Evolutionary conservation across 2,329 filamentous ascomycete species (phyloP).

Genomic region (Cladophialophora chaetospira): DNA sequence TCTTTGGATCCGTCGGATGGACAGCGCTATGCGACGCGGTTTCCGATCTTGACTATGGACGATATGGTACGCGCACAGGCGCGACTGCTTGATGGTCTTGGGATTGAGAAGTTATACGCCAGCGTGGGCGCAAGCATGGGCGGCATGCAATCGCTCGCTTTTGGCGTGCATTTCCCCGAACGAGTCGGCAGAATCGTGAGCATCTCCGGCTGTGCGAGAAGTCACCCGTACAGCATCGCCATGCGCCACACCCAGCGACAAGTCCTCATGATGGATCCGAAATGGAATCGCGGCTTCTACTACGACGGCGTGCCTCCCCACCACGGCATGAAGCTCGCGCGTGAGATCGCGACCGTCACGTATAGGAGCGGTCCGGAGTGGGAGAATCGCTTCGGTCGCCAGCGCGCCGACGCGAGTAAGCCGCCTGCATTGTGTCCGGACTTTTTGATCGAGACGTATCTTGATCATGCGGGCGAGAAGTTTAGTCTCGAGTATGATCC

Average conservation of each 20-base stretch:
- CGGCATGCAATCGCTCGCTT: conserved; percentile 93
- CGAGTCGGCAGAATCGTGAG: conserved; percentile 80
- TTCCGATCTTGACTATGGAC: conserved; percentile 91
- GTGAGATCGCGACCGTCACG: conserved; percentile 96
- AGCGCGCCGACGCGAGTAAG: conserved; percentile 80
- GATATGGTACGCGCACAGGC: conserved; percentile 99
- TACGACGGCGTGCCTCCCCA: conserved; percentile 85
- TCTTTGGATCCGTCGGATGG: conserved; percentile 87
- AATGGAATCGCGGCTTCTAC: conserved; percentile 95
- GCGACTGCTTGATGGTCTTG: conserved; percentile 76
- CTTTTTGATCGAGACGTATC: conserved; percentile 96
- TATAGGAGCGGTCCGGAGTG: conserved; percentile 96
- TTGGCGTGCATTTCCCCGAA: conserved; percentile 78
- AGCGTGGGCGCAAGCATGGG: conserved; percentile 97
- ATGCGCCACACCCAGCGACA: conserved; percentile 98
- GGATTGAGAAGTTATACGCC: conserved; percentile 78
- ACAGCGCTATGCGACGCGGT: conserved; percentile 86
- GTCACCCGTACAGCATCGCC: conserved; percentile 96
- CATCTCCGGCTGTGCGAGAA: conserved; percentile 90
- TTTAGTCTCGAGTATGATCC: conserved; percentile 96
- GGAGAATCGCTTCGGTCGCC: conserved; percentile 89
- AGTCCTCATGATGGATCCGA: conserved; percentile 98
- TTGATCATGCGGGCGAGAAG: conserved; percentile 97
- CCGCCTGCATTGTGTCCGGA: conserved; percentile 94
- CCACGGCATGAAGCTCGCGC: conserved; percentile 94